Conservation (phyloP, 768 basidiomycete species). For the Holtermannia corniformis region DNA sequence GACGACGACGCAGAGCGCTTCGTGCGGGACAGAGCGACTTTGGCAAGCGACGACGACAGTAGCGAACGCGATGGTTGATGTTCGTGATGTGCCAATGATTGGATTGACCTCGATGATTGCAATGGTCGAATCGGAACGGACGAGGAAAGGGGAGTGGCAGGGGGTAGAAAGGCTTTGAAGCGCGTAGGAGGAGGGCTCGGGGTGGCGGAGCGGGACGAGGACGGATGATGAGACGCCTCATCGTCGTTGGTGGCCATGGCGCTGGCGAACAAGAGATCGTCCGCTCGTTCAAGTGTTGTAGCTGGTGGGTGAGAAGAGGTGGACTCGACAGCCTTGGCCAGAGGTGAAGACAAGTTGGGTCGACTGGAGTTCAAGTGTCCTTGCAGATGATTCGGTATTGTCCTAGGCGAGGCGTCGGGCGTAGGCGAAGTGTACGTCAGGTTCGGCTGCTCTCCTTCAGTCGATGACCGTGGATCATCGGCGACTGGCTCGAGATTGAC, state of each 20-base stretch:
- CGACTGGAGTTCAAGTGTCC: not conserved
- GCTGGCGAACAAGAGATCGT: constrained; percentile 6
- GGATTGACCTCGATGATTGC: not conserved
- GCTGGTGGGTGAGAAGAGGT: constrained; percentile 1
- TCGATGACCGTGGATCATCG: constrained; percentile 5
- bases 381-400: not conserved
- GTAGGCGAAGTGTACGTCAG: constrained; percentile 5
- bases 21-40: not conserved
- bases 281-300: constrained; percentile 14
- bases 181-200: constrained; percentile 2
- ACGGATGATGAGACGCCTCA: not conserved
- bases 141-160: not conserved
- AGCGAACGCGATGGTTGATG: constrained; percentile 8
- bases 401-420: constrained; percentile 8
- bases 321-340: not conserved
- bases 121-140: constrained; percentile 5
- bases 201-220: constrained; percentile 1
- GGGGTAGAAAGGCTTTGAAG: constrained; percentile 11
- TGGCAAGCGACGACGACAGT: constrained; percentile 1
- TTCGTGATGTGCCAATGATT: not conserved
- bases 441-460: constrained; percentile 18
- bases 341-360: not conserved
- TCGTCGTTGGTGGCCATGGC: constrained; percentile 11
- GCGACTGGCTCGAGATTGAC: constrained; percentile 23
- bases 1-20: not conserved